phyloP scores from a whole-genome alignment of 2,329 filamentous ascomycete species.

The Ophiostoma populinum region DNA sequence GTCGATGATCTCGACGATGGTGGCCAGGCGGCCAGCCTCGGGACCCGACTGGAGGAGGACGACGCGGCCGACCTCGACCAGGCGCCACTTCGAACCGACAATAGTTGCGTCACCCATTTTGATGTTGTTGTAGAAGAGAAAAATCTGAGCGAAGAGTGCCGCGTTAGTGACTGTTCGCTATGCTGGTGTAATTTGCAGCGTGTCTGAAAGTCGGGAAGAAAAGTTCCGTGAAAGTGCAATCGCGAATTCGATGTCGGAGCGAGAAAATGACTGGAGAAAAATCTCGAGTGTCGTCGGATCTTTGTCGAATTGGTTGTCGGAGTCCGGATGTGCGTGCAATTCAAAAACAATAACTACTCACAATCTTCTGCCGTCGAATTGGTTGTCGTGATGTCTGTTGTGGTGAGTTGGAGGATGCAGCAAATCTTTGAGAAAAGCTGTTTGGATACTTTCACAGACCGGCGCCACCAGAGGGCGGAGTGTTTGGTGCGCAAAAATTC shows the following conservation, averaged over 20 bases:
- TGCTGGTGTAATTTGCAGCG: not conserved
- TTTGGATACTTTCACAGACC: conserved; percentile 8
- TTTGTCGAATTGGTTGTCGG: not conserved
- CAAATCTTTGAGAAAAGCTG: conserved; percentile 7
- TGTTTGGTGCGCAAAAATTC: conserved; percentile 14
- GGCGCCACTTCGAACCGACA: conserved; percentile 74
- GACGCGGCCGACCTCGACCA: conserved; percentile 96
- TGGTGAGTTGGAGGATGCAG: conserved; percentile 8
- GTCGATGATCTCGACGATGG: conserved; percentile 98
- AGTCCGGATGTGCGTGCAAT: too few species aligned
- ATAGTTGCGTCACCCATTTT: conserved; percentile 73
- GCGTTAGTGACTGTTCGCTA: conserved; percentile 5
- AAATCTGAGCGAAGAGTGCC: conserved; percentile 3
- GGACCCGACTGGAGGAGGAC: conserved; percentile 75
- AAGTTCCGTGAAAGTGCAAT: not conserved
- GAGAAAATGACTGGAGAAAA: not conserved
- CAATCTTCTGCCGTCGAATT: conserved; percentile 8
- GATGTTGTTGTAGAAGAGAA: conserved; percentile 20
- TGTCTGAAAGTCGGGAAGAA: not conserved
- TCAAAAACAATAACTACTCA: conserved; percentile 8
- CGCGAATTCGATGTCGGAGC: not conserved
- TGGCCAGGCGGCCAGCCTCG: conserved; percentile 70
- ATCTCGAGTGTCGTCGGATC: not conserved
- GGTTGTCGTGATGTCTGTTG: conserved; percentile 10
- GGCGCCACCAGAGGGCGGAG: conserved; percentile 2